These are phyloP conservation scores for Trichomonascaceae sp. DNA, from an alignment of 1,139 yeast species.

Conservation along the genomic window DNA sequence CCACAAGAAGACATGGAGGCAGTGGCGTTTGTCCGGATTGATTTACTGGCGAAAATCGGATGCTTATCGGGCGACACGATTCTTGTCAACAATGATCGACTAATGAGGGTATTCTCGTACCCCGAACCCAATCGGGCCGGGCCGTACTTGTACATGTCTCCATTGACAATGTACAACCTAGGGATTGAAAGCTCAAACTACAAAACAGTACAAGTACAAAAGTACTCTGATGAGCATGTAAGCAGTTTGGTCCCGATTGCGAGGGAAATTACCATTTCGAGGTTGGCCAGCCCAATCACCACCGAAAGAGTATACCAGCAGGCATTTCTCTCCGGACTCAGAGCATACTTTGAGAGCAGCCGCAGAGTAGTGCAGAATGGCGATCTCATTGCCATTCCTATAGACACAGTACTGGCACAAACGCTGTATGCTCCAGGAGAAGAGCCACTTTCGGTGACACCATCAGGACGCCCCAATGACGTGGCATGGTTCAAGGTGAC, in stretches of 20 bases:
- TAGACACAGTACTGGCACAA: conserved; percentile 59
- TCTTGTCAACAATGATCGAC: conserved; percentile 24
- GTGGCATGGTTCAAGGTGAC: conserved; percentile 74
- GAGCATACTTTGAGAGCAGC: conserved; percentile 45
- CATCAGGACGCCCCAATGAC: conserved; percentile 53
- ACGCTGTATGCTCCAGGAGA: conserved; percentile 35
- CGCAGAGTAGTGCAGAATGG: conserved; percentile 46
- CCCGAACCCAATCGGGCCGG: conserved; percentile 46
- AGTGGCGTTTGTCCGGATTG: conserved; percentile 40
- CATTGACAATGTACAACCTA: conserved; percentile 45
- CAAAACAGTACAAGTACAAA: conserved; percentile 23
- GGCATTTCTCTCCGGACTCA: conserved; percentile 49
- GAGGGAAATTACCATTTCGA: conserved; percentile 42
- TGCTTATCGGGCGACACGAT: conserved; percentile 62
- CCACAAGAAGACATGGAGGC: conserved; percentile 30
- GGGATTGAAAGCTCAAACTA: conserved; percentile 26
- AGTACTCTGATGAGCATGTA: conserved; percentile 4
- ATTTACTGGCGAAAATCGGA: conserved; percentile 43
- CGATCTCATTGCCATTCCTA: conserved; percentile 63
- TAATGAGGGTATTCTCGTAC: conserved; percentile 43
- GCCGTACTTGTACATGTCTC: conserved; percentile 44
- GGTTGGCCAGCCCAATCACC: conserved; percentile 60
- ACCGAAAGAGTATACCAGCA: conserved; percentile 55
- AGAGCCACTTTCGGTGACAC: conserved; percentile 23
- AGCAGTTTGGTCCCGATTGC: conserved; percentile 27